A percentile compares a stretch with the other conserved stretches of the same genome.
phyloP scores from a whole-genome alignment of 371 early-diverging fungal species.

The Vairimorpha apis region DNA sequence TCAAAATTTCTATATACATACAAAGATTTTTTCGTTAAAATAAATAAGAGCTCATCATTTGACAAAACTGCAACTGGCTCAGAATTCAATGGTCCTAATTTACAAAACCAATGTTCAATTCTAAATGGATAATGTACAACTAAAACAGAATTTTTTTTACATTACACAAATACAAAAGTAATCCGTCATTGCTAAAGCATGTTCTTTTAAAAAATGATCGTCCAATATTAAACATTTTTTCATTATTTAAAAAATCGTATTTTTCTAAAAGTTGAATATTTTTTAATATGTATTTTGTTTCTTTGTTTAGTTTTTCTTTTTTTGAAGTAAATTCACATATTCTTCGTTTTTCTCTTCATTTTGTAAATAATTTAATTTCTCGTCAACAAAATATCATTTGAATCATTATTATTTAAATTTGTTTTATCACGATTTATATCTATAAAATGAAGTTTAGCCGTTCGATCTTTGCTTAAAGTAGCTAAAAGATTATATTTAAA shows the following conservation, averaged over 20 bases:
- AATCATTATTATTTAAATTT: too few species aligned
- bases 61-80: slow-evolving; percentile 41
- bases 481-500: slow-evolving; percentile 17
- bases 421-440: too few species aligned
- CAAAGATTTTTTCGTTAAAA: slow-evolving; percentile 45
- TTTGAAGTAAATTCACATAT: too few species aligned
- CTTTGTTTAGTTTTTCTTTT: too few species aligned
- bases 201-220: slow-evolving; percentile 52
- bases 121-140: slow-evolving; percentile 40
- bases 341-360: too few species aligned
- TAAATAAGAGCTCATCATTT: slow-evolving; percentile 20
- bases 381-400: too few species aligned
- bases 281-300: too few species aligned
- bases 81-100: slow-evolving; percentile 56
- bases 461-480: slow-evolving; percentile 51
- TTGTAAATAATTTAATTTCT: too few species aligned
- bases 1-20: slow-evolving; percentile 49
- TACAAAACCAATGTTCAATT: slow-evolving; percentile 20
- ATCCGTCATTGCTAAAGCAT: slow-evolving; percentile 31
- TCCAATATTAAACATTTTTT: slow-evolving; percentile 1
- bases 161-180: slow-evolving; percentile 26
- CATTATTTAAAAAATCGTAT: slow-evolving; percentile 21
- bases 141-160: slow-evolving; percentile 8
- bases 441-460: too few species aligned
- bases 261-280: slow-evolving; percentile 28